Conservation (phyloP, 176 grass and related monocot species). For the Oropetium thomaeum region DNA sequence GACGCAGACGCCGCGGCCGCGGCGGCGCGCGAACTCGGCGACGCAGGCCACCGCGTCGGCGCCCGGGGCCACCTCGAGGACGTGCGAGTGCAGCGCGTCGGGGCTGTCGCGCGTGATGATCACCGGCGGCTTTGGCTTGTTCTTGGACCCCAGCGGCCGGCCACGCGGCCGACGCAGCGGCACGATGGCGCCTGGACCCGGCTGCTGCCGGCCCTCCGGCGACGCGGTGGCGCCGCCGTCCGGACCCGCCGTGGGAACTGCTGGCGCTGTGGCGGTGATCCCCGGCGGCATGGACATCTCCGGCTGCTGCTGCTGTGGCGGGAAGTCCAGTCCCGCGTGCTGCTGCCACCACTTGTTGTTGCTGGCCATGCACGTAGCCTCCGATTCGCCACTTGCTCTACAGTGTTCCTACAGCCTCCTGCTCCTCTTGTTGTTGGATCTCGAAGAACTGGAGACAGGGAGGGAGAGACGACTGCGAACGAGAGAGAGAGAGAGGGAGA, state of each 20-base stretch:
- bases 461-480: not conserved
- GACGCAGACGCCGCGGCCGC: conserved; percentile 54
- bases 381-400: conserved; percentile 17
- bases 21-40: conserved; percentile 63
- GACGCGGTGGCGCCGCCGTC: not conserved
- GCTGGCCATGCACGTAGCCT: conserved; percentile 53
- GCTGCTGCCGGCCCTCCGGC: conserved; percentile 18
- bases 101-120: conserved; percentile 71
- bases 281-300: not conserved
- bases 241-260: not conserved
- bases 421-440: conserved; percentile 29
- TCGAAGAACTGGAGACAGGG: not conserved
- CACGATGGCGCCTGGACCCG: conserved; percentile 34
- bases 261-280: too few relatives aligned
- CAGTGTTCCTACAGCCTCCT: conserved; percentile 5
- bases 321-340: conserved; percentile 50
- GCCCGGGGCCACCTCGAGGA: conserved; percentile 47
- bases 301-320: conserved; percentile 1
- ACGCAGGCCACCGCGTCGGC: conserved; percentile 52
- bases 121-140: conserved; percentile 71
- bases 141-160: conserved; percentile 56
- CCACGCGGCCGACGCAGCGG: conserved; percentile 50
- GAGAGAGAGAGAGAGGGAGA: not conserved
- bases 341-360: conserved; percentile 63
- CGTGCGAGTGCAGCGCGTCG: conserved; percentile 60